A percentile compares a stretch with the other conserved stretches of the same genome.
phyloP scores from a whole-genome alignment of 768 basidiomycete species.

The Trametes elegans region DNA sequence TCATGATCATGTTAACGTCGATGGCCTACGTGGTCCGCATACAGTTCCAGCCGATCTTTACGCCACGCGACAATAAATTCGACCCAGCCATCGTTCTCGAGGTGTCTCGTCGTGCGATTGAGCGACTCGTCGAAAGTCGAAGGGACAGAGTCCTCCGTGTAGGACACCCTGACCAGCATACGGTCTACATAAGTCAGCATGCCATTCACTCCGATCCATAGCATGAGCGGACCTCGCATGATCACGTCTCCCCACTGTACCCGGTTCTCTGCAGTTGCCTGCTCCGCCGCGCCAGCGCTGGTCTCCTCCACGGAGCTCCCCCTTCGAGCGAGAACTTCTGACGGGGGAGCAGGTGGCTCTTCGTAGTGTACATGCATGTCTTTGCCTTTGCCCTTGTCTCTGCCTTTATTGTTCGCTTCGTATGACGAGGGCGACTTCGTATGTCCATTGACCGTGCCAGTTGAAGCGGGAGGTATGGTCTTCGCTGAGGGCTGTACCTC shows the following conservation, averaged over 20 bases:
- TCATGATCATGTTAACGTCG: constrained; percentile 60
- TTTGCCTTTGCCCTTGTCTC: constrained; percentile 24
- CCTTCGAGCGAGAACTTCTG: constrained; percentile 63
- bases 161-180: constrained; percentile 80
- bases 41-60: constrained; percentile 73
- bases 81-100: constrained; percentile 65
- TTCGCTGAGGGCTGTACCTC: constrained; percentile 9
- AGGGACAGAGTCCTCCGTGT: constrained; percentile 54
- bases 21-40: constrained; percentile 78
- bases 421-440: neutral
- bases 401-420: neutral
- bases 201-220: neutral
- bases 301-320: constrained; percentile 55
- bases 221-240: constrained; percentile 64
- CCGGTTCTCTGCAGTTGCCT: constrained; percentile 17
- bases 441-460: neutral
- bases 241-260: constrained; percentile 51
- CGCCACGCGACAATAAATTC: constrained; percentile 91
- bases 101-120: constrained; percentile 59
- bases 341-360: constrained; percentile 49
- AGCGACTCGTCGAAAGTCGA: constrained; percentile 61
- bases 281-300: constrained; percentile 58
- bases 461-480: neutral
- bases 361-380: constrained; percentile 29
- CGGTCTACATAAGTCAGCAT: constrained; percentile 54